Percentiles rank a stretch among this genome's conserved stretches.
Conservation (phyloP, 192 early-diverging fungal genomes). For the Rhizophagus prolifer region DNA sequence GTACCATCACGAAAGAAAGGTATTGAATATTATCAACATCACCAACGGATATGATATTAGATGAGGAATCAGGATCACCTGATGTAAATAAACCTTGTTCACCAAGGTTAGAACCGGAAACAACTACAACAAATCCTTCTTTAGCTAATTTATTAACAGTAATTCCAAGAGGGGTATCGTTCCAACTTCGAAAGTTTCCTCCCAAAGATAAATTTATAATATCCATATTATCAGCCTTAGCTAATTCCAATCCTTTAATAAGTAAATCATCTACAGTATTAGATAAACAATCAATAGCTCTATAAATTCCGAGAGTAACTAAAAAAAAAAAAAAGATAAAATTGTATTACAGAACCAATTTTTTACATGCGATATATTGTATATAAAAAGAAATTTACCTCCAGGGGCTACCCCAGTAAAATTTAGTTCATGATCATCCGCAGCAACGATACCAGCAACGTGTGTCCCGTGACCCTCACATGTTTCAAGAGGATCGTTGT, state of each 20-base stretch:
- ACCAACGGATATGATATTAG: conserved; percentile 57
- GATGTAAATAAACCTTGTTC: conserved; percentile 59
- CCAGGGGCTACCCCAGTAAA: conserved; percentile 82
- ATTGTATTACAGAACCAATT: background rate
- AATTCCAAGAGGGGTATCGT: conserved; percentile 58
- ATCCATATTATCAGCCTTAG: conserved; percentile 69
- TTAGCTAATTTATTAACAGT: conserved; percentile 53
- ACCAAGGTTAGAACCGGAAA: conserved; percentile 69
- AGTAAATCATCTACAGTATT: conserved; percentile 69
- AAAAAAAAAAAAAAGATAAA: background rate
- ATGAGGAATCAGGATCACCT: conserved; percentile 58
- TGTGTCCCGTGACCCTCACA: conserved; percentile 70
- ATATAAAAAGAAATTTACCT: conserved; percentile 38
- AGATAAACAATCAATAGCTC: conserved; percentile 80
- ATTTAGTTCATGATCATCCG: conserved; percentile 48
- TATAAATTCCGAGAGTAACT: conserved; percentile 73
- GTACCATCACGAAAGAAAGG: conserved; percentile 36
- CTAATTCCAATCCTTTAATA: conserved; percentile 71
- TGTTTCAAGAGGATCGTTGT: conserved; percentile 54
- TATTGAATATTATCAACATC: conserved; percentile 47
- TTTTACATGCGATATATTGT: too few species aligned
- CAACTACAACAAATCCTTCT: conserved; percentile 52
- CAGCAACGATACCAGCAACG: conserved; percentile 72
- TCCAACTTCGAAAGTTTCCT: conserved; percentile 54
- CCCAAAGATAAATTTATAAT: conserved; percentile 87